Percentiles rank a stretch among this genome's conserved stretches.
Evolutionary conservation across 192 early-diverging fungal species (phyloP).

Genomic region (Chytriomyces hyalinus): DNA sequence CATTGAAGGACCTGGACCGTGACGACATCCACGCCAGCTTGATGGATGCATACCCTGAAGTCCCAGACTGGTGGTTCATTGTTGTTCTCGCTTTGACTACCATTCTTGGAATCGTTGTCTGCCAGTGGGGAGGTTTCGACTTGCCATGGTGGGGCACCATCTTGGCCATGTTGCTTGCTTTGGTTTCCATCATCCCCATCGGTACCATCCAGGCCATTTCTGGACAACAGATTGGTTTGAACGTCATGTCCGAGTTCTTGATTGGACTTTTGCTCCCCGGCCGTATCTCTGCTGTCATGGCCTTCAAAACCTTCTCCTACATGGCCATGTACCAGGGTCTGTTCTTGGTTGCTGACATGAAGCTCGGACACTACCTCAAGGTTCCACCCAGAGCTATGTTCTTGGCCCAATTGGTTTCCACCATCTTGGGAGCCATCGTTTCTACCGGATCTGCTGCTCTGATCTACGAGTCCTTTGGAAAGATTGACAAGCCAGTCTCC

Average conservation of each 20-base stretch:
- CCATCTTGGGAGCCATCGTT: conserved; percentile 35
- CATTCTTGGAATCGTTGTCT: conserved; percentile 41
- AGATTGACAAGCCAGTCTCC: too few species aligned
- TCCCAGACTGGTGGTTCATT: conserved; percentile 67
- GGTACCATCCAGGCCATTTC: conserved; percentile 82
- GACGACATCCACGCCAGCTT: conserved; percentile 69
- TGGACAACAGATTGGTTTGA: conserved; percentile 79
- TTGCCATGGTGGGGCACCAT: conserved; percentile 76
- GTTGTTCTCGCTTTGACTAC: conserved; percentile 51
- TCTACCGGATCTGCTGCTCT: background rate
- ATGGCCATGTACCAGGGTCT: conserved; percentile 80
- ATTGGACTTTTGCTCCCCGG: conserved; percentile 82
- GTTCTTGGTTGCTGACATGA: conserved; percentile 72
- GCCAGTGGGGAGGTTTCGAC: conserved; percentile 52
- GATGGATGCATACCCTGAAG: conserved; percentile 74
- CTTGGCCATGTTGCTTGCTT: conserved; percentile 29
- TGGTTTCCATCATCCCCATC: conserved; percentile 51
- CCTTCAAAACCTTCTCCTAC: conserved; percentile 86
- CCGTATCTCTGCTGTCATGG: conserved; percentile 78
- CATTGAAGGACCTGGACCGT: background rate
- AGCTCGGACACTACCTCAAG: conserved; percentile 80
- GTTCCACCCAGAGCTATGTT: conserved; percentile 70
- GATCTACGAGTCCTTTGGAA: conserved; percentile 8
- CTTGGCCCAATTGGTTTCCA: conserved; percentile 53
- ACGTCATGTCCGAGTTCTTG: conserved; percentile 86